Percentiles rank a stretch among this genome's conserved stretches.
Conservation (phyloP, 2,329 filamentous ascomycete species). For the Zymoseptoria passerinii region DNA sequence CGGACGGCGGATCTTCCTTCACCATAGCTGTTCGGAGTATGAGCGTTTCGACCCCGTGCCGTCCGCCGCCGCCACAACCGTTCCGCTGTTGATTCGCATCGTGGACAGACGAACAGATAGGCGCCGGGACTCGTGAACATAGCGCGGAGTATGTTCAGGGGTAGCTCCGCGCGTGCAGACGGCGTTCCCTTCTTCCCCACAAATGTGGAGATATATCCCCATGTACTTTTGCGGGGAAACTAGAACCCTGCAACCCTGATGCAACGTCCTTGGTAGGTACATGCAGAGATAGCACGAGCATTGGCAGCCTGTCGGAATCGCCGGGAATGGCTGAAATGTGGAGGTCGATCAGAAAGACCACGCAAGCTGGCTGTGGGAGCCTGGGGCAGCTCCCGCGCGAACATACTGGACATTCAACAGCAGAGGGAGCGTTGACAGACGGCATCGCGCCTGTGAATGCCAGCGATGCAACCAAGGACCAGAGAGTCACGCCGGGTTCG, state of each 20-base stretch:
- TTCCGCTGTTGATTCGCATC: background rate
- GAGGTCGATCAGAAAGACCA: background rate
- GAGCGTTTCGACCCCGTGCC: background rate
- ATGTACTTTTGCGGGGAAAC: background rate
- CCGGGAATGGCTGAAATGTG: background rate
- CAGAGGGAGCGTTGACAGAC: too few species aligned
- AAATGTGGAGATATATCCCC: background rate
- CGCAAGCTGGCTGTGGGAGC: background rate
- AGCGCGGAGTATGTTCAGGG: background rate
- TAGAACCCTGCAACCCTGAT: background rate
- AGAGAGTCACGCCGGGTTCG: too few species aligned
- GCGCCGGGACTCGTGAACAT: too few species aligned
- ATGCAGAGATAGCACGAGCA: background rate
- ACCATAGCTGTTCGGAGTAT: background rate
- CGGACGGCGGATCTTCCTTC: background rate
- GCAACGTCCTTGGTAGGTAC: background rate
- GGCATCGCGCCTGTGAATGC: too few species aligned
- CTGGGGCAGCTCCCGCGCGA: background rate
- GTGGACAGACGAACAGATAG: background rate
- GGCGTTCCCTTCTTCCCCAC: background rate
- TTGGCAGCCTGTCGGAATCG: background rate
- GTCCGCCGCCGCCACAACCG: background rate
- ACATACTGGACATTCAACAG: background rate
- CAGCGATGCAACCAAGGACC: too few species aligned
- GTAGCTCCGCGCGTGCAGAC: background rate